Evolutionary conservation across 352 stramenopile genomes (phyloP).

Genomic region (Thalassiosira allenii): DNA sequence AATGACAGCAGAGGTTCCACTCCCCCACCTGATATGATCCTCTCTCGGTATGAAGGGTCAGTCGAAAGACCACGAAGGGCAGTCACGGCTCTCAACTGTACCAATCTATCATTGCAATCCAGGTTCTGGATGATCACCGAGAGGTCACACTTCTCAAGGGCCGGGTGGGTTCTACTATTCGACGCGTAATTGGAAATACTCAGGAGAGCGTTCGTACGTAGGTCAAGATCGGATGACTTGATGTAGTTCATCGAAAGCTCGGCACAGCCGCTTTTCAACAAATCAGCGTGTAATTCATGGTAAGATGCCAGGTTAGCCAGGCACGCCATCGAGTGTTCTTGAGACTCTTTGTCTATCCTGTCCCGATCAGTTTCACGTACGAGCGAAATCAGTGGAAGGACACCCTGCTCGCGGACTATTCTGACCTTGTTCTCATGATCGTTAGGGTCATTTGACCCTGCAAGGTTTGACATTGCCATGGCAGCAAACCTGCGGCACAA

Average conservation of each 20-base stretch:
- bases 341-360: constrained; percentile 88
- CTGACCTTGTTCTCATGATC: constrained; percentile 43
- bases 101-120: constrained; percentile 61
- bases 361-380: constrained; percentile 88
- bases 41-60: constrained; percentile 88
- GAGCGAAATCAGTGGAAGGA: constrained; percentile 88
- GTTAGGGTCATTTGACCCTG: constrained; percentile 90
- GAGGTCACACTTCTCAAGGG: constrained; percentile 85
- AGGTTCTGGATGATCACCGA: constrained; percentile 65
- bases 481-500: constrained; percentile 93
- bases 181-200: constrained; percentile 93
- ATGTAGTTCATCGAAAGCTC: constrained; percentile 52
- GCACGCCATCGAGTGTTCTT: constrained; percentile 92
- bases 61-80: constrained; percentile 93
- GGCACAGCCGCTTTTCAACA: constrained; percentile 51
- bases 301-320: constrained; percentile 93
- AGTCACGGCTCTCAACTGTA: constrained; percentile 91
- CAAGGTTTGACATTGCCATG: constrained; percentile 96
- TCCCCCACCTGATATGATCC: constrained; percentile 90
- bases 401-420: constrained; percentile 60
- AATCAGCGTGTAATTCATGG: constrained; percentile 43
- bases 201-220: constrained; percentile 90
- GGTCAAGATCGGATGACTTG: constrained; percentile 56
- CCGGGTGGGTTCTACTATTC: constrained; percentile 91
- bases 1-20: constrained; percentile 90